Percentiles rank a stretch among this genome's conserved stretches.
Evolutionary conservation across 768 basidiomycete species (phyloP).

Genomic region (Suillus luteus): DNA sequence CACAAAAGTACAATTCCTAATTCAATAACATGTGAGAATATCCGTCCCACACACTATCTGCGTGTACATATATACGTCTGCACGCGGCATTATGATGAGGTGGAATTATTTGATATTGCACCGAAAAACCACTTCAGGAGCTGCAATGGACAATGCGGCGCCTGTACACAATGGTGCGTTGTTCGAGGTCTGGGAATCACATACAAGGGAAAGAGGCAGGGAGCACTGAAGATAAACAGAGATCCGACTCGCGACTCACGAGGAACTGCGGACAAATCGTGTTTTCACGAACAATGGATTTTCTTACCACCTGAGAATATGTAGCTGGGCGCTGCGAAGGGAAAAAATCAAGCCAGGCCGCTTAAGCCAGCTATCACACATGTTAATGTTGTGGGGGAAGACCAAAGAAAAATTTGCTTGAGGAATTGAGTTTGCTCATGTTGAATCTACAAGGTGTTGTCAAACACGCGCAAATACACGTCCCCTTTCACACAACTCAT

Average conservation of each 20-base stretch:
- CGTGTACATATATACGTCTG: slow-evolving; percentile 1
- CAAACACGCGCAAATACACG: no score
- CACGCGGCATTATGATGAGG: neutral
- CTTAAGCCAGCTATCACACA: neutral
- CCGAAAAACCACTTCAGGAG: slow-evolving; percentile 33
- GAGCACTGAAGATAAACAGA: neutral
- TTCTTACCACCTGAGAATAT: neutral
- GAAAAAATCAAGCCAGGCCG: neutral
- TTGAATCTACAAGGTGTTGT: neutral
- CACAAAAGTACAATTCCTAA: neutral
- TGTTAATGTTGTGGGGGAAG: neutral
- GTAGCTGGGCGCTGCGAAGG: neutral
- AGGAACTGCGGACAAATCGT: neutral
- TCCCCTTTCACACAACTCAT: neutral
- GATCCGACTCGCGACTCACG: neutral
- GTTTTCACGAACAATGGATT: neutral
- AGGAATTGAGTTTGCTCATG: neutral
- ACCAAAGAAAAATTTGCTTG: neutral
- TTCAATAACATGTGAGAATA: neutral
- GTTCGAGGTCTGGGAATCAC: neutral
- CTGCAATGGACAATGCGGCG: slow-evolving; percentile 32
- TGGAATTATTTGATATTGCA: neutral
- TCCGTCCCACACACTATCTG: neutral
- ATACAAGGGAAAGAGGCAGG: neutral
- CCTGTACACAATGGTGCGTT: slow-evolving; percentile 36